phyloP scores from a whole-genome alignment of 306 rosid species.

The Sophora flavescens region DNA sequence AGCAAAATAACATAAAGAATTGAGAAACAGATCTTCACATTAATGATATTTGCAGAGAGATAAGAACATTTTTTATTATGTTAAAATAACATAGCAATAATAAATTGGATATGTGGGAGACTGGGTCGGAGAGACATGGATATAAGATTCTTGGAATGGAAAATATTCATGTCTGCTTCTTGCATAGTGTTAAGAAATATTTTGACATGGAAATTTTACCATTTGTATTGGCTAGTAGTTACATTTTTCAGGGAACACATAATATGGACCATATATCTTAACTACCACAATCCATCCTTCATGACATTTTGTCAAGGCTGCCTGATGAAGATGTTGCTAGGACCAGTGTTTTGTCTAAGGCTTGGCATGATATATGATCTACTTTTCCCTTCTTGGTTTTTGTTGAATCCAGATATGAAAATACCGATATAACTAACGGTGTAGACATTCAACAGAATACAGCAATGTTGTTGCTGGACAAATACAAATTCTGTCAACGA shows the following conservation, averaged over 20 bases:
- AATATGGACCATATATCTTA: background rate
- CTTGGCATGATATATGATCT: background rate
- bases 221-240: background rate
- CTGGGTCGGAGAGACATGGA: too few species aligned
- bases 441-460: background rate
- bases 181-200: background rate
- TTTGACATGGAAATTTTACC: background rate
- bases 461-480: background rate
- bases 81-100: too few species aligned
- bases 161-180: too few species aligned
- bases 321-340: constrained; percentile 31
- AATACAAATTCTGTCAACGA: background rate
- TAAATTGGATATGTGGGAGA: too few species aligned
- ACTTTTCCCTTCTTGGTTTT: background rate
- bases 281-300: constrained; percentile 35
- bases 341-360: constrained; percentile 9
- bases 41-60: too few species aligned
- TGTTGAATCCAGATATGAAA: background rate
- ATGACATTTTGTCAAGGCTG: constrained; percentile 37
- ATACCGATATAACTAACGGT: background rate
- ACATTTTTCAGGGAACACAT: background rate
- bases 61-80: too few species aligned
- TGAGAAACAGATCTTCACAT: too few species aligned
- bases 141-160: too few species aligned
- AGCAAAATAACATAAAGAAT: too few species aligned